phyloP scores from a whole-genome alignment of 108 stramenopile species.

The Fragilaria radians region DNA sequence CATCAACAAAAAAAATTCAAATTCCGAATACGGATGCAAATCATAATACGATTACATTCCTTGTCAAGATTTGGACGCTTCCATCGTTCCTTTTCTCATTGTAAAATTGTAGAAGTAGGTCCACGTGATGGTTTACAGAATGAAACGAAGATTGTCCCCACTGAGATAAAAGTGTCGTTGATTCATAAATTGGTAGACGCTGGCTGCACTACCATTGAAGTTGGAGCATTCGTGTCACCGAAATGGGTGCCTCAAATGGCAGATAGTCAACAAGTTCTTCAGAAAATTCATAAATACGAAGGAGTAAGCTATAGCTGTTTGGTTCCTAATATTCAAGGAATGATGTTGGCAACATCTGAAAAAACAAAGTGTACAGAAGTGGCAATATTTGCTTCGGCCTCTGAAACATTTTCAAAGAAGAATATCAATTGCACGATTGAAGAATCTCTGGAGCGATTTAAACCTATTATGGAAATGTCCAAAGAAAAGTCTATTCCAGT shows the following conservation, averaged over 20 bases:
- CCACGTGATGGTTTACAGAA: slow-evolving; percentile 81
- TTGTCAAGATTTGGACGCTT: too few species aligned
- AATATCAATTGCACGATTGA: slow-evolving; percentile 86
- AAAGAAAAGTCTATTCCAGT: slow-evolving; percentile 34
- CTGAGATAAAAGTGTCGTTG: slow-evolving; percentile 47
- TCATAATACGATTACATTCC: too few species aligned
- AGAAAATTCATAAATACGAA: slow-evolving; percentile 7
- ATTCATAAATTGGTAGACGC: slow-evolving; percentile 45
- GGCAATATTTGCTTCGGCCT: slow-evolving; percentile 83
- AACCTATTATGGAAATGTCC: slow-evolving; percentile 39
- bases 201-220: slow-evolving; percentile 68
- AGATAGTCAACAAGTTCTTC: slow-evolving; percentile 53
- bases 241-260: slow-evolving; percentile 91
- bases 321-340: slow-evolving; percentile 73
- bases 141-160: slow-evolving; percentile 41
- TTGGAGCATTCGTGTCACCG: slow-evolving; percentile 80
- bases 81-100: background rate
- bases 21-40: too few species aligned
- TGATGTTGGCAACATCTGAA: slow-evolving; percentile 39
- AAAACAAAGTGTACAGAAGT: slow-evolving; percentile 46
- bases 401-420: slow-evolving; percentile 67
- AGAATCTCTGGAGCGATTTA: slow-evolving; percentile 75
- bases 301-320: slow-evolving; percentile 30
- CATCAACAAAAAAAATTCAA: too few species aligned
- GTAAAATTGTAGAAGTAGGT: slow-evolving; percentile 52